Percentiles rank a stretch among this genome's conserved stretches.
phyloP scores from a whole-genome alignment of 352 stramenopile species.

The Globisporangium canariense region DNA sequence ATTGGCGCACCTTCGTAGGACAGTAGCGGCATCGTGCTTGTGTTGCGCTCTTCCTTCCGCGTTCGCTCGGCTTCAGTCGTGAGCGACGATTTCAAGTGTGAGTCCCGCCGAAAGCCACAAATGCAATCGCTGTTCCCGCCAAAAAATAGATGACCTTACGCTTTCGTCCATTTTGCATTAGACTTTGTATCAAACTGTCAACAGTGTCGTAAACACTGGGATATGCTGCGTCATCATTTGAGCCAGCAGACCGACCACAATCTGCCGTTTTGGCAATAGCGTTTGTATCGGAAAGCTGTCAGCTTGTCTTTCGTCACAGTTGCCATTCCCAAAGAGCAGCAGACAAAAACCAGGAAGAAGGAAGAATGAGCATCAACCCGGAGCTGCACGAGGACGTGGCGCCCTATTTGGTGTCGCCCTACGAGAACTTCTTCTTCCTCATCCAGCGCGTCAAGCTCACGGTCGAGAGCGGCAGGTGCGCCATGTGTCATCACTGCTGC shows the following conservation, averaged over 20 bases:
- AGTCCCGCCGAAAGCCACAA: neutral
- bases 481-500: neutral
- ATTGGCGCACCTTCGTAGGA: slow-evolving; percentile 57
- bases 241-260: neutral
- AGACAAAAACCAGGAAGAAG: neutral
- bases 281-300: too few species aligned
- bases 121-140: neutral
- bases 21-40: slow-evolving; percentile 51
- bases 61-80: neutral
- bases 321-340: neutral
- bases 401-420: slow-evolving; percentile 77
- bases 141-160: neutral
- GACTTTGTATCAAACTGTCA: neutral
- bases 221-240: neutral
- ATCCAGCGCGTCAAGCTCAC: slow-evolving; percentile 68
- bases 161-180: neutral
- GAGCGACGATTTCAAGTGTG: neutral
- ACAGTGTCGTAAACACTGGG: neutral
- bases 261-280: neutral
- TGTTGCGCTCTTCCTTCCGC: neutral
- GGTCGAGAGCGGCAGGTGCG: slow-evolving; percentile 79
- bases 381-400: slow-evolving; percentile 50
- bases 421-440: slow-evolving; percentile 77
- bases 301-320: too few species aligned
- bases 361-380: slow-evolving; percentile 75